Base-by-base conservation (phyloP, 2,329 filamentous ascomycete species). In the Microdochium nivale region DNA sequence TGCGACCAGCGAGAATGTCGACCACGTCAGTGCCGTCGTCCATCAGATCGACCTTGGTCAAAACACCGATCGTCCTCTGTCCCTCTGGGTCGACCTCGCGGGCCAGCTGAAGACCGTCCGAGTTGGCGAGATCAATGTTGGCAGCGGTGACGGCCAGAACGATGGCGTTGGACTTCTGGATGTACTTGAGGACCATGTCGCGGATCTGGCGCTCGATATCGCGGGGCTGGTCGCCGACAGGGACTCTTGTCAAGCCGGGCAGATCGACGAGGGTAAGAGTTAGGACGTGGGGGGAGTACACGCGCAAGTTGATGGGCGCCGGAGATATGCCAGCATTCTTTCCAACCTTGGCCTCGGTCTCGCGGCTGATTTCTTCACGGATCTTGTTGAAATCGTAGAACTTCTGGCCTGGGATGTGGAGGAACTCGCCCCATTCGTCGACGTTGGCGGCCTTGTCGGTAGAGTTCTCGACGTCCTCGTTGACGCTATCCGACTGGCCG, bases 11-110 rank as follows among this genome's bases (percentile, higher is more conserved):
- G 64, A 99, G 79, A 75, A 99, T 99, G 71, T 99, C 94, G 59
- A 99, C 92, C 43, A 97, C 94, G 65, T 99, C 94, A 50, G 94
- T 99, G 51, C 94, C 94, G 25, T 96, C 90, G 69, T 99, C 94
- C 94, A 99, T 99, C 66, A 99, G 74, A 74, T 99, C 94, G 55
- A 99, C 91, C 79, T 99, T 99, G 61, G 92, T 97, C 62, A 99
- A 79, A 55, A 99, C 94, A 80, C 94, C 94, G 59, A 99, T 99
- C 49, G 94, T 99, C 67, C 94, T 83, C 74, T 97, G 92, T 65
- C 94, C 94, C 68, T 99, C 91, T 2, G 92, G 92, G 63, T 99
- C 94, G 43, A 99, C 94, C 73, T 99, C 92, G 63, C 94, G 83
- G 40, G 94, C 94, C 60, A 99, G 80, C 75, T 99, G 96, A 67